phyloP scores from a whole-genome alignment of 164 flowering plant species.

The Euptelea pleiosperma region DNA sequence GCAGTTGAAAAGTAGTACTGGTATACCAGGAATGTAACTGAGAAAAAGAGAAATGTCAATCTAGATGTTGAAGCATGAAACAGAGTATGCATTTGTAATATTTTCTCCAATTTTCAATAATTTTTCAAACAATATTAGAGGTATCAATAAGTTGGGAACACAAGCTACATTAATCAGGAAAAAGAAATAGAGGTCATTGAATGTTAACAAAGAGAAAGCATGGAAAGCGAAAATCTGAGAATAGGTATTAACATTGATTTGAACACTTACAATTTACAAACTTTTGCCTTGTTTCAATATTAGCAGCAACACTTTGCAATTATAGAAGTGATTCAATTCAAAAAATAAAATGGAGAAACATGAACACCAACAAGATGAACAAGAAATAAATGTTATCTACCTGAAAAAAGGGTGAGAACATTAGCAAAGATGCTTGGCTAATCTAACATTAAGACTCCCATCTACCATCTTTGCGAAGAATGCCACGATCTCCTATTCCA shows the following conservation, averaged over 20 bases:
- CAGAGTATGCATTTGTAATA: too few species aligned
- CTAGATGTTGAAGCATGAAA: too few species aligned
- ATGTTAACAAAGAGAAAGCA: constrained; percentile 1
- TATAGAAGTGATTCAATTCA: neutral
- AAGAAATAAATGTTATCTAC: constrained; percentile 10
- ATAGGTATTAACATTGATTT: neutral
- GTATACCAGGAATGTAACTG: too few species aligned
- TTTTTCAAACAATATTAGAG: constrained; percentile 28
- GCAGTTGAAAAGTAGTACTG: too few species aligned
- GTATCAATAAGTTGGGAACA: constrained; percentile 37
- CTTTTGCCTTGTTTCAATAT: constrained; percentile 30
- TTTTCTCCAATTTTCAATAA: too few species aligned
- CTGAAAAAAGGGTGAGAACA: constrained; percentile 52
- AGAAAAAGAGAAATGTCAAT: too few species aligned
- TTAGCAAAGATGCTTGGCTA: constrained; percentile 33
- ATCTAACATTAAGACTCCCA: constrained; percentile 25
- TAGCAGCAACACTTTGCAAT: constrained; percentile 46
- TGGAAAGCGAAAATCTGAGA: neutral
- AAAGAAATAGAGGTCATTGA: neutral
- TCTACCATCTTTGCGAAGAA: constrained; percentile 25
- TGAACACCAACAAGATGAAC: neutral
- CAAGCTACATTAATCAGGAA: constrained; percentile 21
- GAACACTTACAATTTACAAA: constrained; percentile 32
- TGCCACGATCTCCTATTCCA: constrained; percentile 37
- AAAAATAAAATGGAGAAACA: neutral